Base-by-base conservation (phyloP, 768 basidiomycete genomes). In the Clathrus columnatus region DNA sequence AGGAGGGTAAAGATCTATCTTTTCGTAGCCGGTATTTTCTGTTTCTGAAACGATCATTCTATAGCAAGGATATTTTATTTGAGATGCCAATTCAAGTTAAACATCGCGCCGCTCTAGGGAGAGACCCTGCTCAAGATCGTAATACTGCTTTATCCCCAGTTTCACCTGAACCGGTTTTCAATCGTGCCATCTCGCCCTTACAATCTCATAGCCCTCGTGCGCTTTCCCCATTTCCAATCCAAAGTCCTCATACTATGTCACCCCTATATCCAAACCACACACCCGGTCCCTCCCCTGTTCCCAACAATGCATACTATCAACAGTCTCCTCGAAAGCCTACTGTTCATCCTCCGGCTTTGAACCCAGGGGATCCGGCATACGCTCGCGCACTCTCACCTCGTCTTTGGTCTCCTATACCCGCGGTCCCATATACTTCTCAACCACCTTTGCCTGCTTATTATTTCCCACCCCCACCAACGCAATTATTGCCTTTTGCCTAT, bases 31-130 rank as follows among this genome's bases (percentile, higher is more conserved):
- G n/a, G 21, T 18, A 54, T 58, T 54, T 53, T 46, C 44, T 56
- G 51, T 42, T 47, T 56, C 41, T 41, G 49, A 32, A 5, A 20
- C 57, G 48, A 51, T 59, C 58, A 54, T 49, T 49, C 41, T 17
- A 7, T 61, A 91, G 89, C 61, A 88, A 87, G 67, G 86, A 90
- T 64, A 76, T 87, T 23, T 61, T 76, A 26, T 66, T 90, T 0
- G 74, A 79, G 47, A 69, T 91, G 8, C 85, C 85, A 8, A 74
- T 88, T 0, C 73, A 72, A 21, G 73, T 88, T 20, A 72, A 81
- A 21, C 85, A 89, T 64, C 83, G 85, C 1, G 66, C 71, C n/a
- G 80, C 82, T 5, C 61, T 82, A 7, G 79, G 83, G 45, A 64
- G 68, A 50, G 55, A 61, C 21, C 68, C 66, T 43, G 48, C 27